Conservation (phyloP, 169 alveolate species). For the Plasmodium vivax region DNA sequence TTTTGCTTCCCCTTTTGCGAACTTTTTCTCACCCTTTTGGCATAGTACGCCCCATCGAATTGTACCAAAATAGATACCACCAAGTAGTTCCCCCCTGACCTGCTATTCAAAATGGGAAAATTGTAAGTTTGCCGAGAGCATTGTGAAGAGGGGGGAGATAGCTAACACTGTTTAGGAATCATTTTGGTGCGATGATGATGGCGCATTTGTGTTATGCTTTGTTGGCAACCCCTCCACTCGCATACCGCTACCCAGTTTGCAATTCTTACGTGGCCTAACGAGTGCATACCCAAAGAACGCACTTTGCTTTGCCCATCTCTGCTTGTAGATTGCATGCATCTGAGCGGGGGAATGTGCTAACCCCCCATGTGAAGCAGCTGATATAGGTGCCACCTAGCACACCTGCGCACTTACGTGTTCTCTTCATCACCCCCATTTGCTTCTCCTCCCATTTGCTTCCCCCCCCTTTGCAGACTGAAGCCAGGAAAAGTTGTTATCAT, state of each 20-base stretch:
- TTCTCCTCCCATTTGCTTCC: background rate
- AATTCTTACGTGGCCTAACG: background rate
- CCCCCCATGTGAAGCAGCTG: background rate
- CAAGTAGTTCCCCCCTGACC: background rate
- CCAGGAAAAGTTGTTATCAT: slow-evolving; percentile 98
- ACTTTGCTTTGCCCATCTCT: background rate
- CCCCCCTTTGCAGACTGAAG: slow-evolving; percentile 88
- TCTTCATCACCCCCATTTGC: background rate
- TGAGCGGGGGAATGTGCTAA: background rate
- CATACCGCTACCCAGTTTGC: background rate
- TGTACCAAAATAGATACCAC: background rate
- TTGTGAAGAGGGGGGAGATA: background rate
- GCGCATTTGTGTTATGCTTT: background rate
- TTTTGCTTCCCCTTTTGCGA: background rate
- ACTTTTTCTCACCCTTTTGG: background rate
- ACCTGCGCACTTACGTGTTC: background rate
- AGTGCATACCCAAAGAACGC: background rate
- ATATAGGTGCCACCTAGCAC: background rate
- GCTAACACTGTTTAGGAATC: background rate
- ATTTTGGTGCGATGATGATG: background rate
- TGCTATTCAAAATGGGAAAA: slow-evolving; percentile 63
- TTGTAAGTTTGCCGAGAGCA: slow-evolving; percentile 21
- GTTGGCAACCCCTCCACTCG: background rate
- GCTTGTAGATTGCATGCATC: background rate
- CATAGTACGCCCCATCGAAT: background rate